Evolutionary conservation across 371 early-diverging fungal species (phyloP).

Genomic region (Mortierella polycephala): DNA sequence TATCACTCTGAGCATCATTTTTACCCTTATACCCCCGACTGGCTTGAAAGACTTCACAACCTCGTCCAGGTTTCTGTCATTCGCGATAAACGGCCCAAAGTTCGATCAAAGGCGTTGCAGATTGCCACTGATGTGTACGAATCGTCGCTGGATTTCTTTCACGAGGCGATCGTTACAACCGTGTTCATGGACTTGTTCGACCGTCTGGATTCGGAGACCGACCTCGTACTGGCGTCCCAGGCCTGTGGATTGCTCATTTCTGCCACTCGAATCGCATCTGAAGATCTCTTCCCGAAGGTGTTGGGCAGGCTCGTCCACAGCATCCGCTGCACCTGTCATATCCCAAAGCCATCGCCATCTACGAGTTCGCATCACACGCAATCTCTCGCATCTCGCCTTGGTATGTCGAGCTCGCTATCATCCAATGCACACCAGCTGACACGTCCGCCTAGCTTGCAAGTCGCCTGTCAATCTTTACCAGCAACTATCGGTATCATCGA

Average conservation of each 20-base stretch:
- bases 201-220: slow-evolving; percentile 63
- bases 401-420: slow-evolving; percentile 42
- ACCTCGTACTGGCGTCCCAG: slow-evolving; percentile 59
- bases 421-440: slow-evolving; percentile 15
- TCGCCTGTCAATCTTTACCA: slow-evolving; percentile 42
- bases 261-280: slow-evolving; percentile 51
- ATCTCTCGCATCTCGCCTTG: slow-evolving; percentile 39
- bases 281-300: slow-evolving; percentile 59
- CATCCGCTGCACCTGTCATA: slow-evolving; percentile 58
- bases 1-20: slow-evolving; percentile 70
- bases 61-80: slow-evolving; percentile 68
- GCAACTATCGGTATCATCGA: slow-evolving; percentile 50
- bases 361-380: slow-evolving; percentile 10
- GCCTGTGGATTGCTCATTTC: slow-evolving; percentile 63
- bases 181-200: slow-evolving; percentile 71
- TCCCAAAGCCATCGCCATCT: slow-evolving; percentile 25
- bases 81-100: slow-evolving; percentile 48
- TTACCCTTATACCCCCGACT: slow-evolving; percentile 71
- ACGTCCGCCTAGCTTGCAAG: slow-evolving; percentile 3
- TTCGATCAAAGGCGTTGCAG: slow-evolving; percentile 63
- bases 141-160: slow-evolving; percentile 69
- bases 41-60: slow-evolving; percentile 67
- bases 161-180: slow-evolving; percentile 58
- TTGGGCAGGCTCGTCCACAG: slow-evolving; percentile 58
- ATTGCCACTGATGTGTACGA: slow-evolving; percentile 67